Evolutionary conservation across 371 early-diverging fungal species (phyloP).

Genomic region (Apophysomyces variabilis): DNA sequence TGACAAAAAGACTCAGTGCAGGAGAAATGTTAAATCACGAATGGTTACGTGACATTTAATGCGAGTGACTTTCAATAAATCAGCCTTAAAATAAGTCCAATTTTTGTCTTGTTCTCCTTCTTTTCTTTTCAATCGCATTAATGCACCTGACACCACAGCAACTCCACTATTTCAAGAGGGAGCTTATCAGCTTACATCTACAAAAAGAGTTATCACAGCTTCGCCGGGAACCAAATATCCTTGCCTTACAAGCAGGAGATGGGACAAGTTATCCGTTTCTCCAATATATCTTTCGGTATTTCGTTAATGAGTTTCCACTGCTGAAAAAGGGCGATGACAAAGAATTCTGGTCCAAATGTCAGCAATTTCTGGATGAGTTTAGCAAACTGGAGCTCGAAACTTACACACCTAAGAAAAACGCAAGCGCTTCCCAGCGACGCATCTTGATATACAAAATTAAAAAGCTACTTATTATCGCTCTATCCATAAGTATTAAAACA

Average conservation of each 20-base stretch:
- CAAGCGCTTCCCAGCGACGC: constrained; percentile 38
- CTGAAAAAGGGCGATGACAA: constrained; percentile 34
- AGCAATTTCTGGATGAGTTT: constrained; percentile 43
- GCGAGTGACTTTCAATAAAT: background rate
- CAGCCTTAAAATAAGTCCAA: too few species aligned
- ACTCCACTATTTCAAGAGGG: constrained; percentile 36
- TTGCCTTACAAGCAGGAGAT: constrained; percentile 14
- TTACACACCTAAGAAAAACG: constrained; percentile 29
- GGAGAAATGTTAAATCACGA: constrained; percentile 56
- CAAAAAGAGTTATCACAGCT: constrained; percentile 26
- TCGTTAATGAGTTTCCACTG: constrained; percentile 45
- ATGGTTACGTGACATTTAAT: constrained; percentile 54
- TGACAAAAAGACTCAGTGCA: constrained; percentile 62
- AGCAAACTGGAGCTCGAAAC: constrained; percentile 34
- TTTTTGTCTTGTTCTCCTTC: too few species aligned
- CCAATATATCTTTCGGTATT: constrained; percentile 34
- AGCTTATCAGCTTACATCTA: constrained; percentile 31
- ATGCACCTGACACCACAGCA: constrained; percentile 32
- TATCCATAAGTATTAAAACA: constrained; percentile 46
- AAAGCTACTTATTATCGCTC: constrained; percentile 37
- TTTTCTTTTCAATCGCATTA: background rate
- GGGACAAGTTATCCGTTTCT: constrained; percentile 34
- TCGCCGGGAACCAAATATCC: constrained; percentile 17
- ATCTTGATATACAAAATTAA: constrained; percentile 43
- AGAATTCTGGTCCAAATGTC: constrained; percentile 39